Evolutionary conservation across 2,329 filamentous ascomycete species (phyloP), one percentile per base, ranked within the genome.

Genomic region (Scedosporium dehoogii): DNA sequence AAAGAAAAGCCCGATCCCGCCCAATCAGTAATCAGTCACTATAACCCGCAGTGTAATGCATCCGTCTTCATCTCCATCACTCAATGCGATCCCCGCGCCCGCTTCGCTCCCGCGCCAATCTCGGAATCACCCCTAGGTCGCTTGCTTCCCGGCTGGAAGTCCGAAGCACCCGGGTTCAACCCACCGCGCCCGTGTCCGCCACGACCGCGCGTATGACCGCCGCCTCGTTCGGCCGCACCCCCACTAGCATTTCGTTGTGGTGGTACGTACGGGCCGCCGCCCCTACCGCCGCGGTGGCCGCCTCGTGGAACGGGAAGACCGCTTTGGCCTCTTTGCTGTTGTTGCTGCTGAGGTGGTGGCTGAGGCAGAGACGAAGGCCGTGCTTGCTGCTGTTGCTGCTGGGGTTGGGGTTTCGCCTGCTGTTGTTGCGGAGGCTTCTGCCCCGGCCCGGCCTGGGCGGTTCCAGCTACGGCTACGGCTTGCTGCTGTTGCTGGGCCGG

Each of bases 141-240:
- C 72, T 86, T 85, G 66, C 78, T 81, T 3, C 83, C 82, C 7
- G 81, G 79, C 51, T 84, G 82, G 66, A 84, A 81, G 63, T 86
- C 85, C 58, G 78, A 74, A 9, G 80, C 83, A 12, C 73, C 73
- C 0, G 79, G 77, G 66, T 82, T 85, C 67, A 85, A 67, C 10
- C 64, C 74, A 5, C 70, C 69, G 4, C 69, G 69, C 2, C 48
- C 46, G 44, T 79, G 75, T 38, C 76, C 73, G 25, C 75, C 75
- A 48, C 75, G 67, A 16, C 66, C 69, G 56, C 74, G 78, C 27
- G 80, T 79, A 55, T 81, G 75, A 57, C 74, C 72, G 58, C 75
- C 71, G 23, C 76, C 73, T 66, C 66, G 70, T 66, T 63, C 69
- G 65, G 66, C 67, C 62, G 69, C 60, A 53, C 69, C 71, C n/a